Base-by-base conservation (phyloP, 192 early-diverging fungal species). In the Entomortierella parvispora region DNA sequence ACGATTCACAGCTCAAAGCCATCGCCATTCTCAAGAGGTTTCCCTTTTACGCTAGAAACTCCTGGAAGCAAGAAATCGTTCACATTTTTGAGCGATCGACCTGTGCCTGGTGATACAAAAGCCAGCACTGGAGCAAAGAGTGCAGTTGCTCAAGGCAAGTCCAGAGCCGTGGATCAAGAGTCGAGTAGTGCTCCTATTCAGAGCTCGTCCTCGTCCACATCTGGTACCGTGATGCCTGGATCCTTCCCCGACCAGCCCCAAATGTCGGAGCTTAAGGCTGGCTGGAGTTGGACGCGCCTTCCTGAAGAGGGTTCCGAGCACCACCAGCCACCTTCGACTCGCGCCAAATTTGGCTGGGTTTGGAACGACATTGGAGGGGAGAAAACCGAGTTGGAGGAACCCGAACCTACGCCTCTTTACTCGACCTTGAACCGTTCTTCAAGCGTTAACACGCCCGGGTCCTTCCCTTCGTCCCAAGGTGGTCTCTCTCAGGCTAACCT, bases 311-410 rank as follows among this genome's bases (percentile, higher is more conserved):
- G 64, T 4, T 32, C 63, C 25, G 71, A 61, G 26, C 65, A 68
- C 34, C 54, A 57, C 26, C 65, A 68, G 26, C 58, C 74, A 11
- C 61, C 74, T 4, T 63, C 59, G 14, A 68, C 65, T 1, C 65
- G 65, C n/a, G 60, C 74, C 48, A 77, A 77, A 54, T 77, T 58
- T 20, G 74, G 74, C 28, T 77, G 74, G 74, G 74, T 77, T 0
- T 77, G 74, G 74, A 77, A 58, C 26, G 58, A 66, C 32, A 50
- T 26, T 50, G 74, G 61, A 31, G 71, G 58, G 2, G 65, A 67
- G 58, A 68, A 67, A 65, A 2, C 64, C 4, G 64, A 67, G 46
- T n/a, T 47, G 12, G 45, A 45, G 4, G 64, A 76, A 10, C 45
- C 60, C 2, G 59, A 40, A 3, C 32, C 60, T 29, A n/a, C 57